Conservation (phyloP, 2,329 filamentous ascomycete genomes). For the Neofusicoccum cordaticola region DNA sequence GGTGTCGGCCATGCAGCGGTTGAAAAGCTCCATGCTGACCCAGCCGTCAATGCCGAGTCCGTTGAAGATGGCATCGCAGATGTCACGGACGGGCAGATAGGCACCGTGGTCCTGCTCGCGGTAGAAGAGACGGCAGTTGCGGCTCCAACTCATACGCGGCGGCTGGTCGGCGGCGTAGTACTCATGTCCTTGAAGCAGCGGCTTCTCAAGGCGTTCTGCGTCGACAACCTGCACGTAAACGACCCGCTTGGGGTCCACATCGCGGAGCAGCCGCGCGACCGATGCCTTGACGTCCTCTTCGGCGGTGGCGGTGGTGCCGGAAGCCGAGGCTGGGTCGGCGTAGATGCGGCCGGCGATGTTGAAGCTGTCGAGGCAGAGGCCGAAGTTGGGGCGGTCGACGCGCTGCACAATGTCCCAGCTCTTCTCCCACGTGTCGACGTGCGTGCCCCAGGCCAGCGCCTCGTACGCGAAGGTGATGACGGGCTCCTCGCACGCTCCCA, state of each 20-base stretch:
- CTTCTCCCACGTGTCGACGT: conserved; percentile 67
- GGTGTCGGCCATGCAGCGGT: conserved; percentile 55
- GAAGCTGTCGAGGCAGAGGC: conserved; percentile 74
- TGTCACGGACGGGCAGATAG: conserved; percentile 64
- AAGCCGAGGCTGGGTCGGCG: conserved; percentile 60
- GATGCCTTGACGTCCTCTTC: conserved; percentile 56
- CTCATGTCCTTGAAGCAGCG: conserved; percentile 56
- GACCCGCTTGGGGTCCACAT: conserved; percentile 62
- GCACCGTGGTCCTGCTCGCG: conserved; percentile 61
- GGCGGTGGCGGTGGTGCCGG: conserved; percentile 54
- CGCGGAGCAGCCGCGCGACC: conserved; percentile 52
- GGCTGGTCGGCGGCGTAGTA: conserved; percentile 60
- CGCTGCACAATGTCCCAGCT: conserved; percentile 65
- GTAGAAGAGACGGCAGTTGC: conserved; percentile 70
- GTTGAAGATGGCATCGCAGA: conserved; percentile 61
- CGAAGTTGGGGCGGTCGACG: conserved; percentile 70
- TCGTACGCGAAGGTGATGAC: conserved; percentile 71
- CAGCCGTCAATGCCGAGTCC: conserved; percentile 66
- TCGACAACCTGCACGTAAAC: conserved; percentile 78
- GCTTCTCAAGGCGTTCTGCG: conserved; percentile 60
- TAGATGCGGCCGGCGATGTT: conserved; percentile 71
- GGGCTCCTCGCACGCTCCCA: conserved; percentile 58
- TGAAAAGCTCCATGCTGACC: conserved; percentile 71
- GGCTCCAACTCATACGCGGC: conserved; percentile 72
- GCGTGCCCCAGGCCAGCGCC: conserved; percentile 68